Percentiles rank a stretch among this genome's conserved stretches.
Conservation (phyloP, 371 early-diverging fungal genomes). For the Syncephalastrum sp. region DNA sequence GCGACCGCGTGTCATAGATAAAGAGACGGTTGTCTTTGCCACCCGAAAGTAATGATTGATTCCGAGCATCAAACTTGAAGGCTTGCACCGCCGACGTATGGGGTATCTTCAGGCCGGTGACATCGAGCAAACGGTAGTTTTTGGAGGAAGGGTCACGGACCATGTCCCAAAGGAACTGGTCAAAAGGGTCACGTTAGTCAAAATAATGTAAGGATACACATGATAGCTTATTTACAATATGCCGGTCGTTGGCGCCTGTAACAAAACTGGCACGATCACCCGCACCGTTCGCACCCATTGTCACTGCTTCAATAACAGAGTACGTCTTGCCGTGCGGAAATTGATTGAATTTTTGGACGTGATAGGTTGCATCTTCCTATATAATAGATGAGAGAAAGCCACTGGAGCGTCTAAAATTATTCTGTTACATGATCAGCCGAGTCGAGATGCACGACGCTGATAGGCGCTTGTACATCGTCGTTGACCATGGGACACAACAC, state of each 20-base stretch:
- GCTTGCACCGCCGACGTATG: slow-evolving; percentile 30
- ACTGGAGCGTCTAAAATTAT: neutral
- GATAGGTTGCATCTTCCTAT: slow-evolving; percentile 21
- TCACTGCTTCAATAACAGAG: slow-evolving; percentile 18
- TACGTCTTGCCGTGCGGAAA: slow-evolving; percentile 33
- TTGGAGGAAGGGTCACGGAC: slow-evolving; percentile 8
- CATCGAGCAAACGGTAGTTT: slow-evolving; percentile 10
- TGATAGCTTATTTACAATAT: slow-evolving; percentile 21
- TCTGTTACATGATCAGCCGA: slow-evolving; percentile 12
- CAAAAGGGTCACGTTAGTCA: slow-evolving; percentile 1
- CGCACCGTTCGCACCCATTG: slow-evolving; percentile 12
- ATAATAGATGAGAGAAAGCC: neutral
- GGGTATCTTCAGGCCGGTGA: slow-evolving; percentile 16
- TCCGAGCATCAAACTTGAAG: slow-evolving; percentile 19
- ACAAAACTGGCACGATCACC: slow-evolving; percentile 26
- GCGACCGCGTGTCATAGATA: slow-evolving; percentile 21
- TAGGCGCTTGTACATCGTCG: slow-evolving; percentile 6
- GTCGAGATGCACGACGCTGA: slow-evolving; percentile 16
- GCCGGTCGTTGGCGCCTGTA: slow-evolving; percentile 36
- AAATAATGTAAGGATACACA: neutral
- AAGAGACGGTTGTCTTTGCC: slow-evolving; percentile 30
- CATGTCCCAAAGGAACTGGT: slow-evolving; percentile 12
- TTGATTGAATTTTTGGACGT: slow-evolving; percentile 19
- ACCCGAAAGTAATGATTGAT: slow-evolving; percentile 24
- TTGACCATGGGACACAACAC: slow-evolving; percentile 2